Percentiles rank a stretch among this genome's conserved stretches.
Evolutionary conservation across 768 basidiomycete species (phyloP).

Genomic region (Pleurotus tuoliensis): DNA sequence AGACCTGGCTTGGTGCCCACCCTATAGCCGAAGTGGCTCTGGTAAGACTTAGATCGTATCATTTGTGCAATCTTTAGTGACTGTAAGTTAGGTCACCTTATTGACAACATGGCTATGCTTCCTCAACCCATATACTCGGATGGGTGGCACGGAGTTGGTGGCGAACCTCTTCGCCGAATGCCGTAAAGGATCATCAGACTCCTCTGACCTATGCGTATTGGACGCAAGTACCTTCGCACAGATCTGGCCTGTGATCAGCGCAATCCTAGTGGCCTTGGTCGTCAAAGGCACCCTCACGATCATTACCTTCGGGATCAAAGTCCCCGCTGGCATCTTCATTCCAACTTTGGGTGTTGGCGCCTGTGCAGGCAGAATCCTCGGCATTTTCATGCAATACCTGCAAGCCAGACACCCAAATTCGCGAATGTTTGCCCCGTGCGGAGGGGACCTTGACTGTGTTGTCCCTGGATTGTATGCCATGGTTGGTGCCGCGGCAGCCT

Average conservation of each 20-base stretch:
- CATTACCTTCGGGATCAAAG: conserved; percentile 89
- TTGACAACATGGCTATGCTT: conserved; percentile 78
- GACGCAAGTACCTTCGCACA: conserved; percentile 52
- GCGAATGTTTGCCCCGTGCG: conserved; percentile 62
- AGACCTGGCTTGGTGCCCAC: conserved; percentile 75
- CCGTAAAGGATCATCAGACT: conserved; percentile 49
- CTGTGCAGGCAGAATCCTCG: conserved; percentile 85
- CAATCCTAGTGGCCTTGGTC: conserved; percentile 73
- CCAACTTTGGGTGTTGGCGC: conserved; percentile 94
- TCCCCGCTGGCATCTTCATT: conserved; percentile 95
- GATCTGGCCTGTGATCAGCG: conserved; percentile 57
- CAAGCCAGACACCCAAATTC: conserved; percentile 60
- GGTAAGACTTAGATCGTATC: conserved; percentile 36
- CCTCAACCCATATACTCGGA: conserved; percentile 84
- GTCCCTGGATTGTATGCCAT: conserved; percentile 92
- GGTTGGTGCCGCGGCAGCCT: conserved; percentile 91
- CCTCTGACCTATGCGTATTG: conserved; percentile 68
- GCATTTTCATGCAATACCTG: conserved; percentile 74
- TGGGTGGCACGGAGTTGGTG: conserved; percentile 95
- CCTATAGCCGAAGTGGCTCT: conserved; percentile 81
- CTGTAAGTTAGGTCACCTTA: conserved; percentile 58
- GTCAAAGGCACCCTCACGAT: conserved; percentile 80
- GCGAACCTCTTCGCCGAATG: conserved; percentile 92
- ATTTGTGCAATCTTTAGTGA: not conserved
- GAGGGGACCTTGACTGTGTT: conserved; percentile 67